These are phyloP conservation scores for Talaromyces proteolyticus DNA, from an alignment of 495 filamentous ascomycete genomes.

Conservation along the genomic window DNA sequence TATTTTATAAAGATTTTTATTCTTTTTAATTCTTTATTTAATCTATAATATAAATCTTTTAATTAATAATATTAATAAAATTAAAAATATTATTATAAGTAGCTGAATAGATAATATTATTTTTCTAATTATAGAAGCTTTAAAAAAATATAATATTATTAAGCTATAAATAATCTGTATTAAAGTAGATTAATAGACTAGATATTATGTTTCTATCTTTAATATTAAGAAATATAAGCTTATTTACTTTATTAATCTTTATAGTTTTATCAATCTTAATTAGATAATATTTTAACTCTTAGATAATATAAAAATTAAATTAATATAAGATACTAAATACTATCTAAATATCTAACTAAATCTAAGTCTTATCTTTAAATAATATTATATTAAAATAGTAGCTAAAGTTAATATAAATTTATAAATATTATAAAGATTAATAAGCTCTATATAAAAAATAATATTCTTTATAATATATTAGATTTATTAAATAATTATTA, in stretches of 20 bases:
- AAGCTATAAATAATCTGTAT: not conserved
- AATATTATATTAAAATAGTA: no score
- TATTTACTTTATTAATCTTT: not conserved
- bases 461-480: no score
- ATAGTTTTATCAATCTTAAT: not conserved
- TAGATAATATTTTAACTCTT: no score
- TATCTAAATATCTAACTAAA: no score
- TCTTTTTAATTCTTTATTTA: conserved; percentile 20
- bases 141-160: not conserved
- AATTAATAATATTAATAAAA: conserved; percentile 6
- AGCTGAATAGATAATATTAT: conserved; percentile 14
- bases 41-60: conserved; percentile 16
- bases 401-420: no score
- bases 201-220: not conserved
- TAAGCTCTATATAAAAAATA: not conserved
- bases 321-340: not conserved
- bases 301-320: not conserved
- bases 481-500: no score
- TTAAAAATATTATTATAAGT: not conserved
- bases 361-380: no score
- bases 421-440: not conserved
- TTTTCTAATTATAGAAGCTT: conserved; percentile 1
- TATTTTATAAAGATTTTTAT: conserved; percentile 15
- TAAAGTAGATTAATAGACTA: not conserved
- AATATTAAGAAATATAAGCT: not conserved